Conservation (phyloP, 139 green algal species). For the Micromonas pusilla region DNA sequence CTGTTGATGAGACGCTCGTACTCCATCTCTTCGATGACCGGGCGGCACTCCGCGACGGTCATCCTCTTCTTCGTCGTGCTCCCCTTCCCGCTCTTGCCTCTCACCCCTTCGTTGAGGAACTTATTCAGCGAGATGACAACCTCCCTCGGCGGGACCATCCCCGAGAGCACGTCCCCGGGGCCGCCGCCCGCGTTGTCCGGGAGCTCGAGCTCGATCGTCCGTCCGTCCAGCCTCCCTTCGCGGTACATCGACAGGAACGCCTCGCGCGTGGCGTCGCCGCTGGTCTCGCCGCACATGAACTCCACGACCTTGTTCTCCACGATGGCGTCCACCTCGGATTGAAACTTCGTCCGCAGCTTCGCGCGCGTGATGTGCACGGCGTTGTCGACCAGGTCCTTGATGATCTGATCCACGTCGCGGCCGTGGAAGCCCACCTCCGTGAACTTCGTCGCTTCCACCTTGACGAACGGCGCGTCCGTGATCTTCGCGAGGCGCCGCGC, state of each 20-base stretch:
- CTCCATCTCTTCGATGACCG: constrained; percentile 69
- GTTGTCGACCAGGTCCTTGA: constrained; percentile 83
- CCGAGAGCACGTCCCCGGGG: background rate
- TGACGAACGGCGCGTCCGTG: constrained; percentile 89
- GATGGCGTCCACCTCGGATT: constrained; percentile 31
- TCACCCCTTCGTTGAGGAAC: constrained; percentile 31
- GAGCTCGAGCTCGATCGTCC: constrained; percentile 62
- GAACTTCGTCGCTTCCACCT: constrained; percentile 97
- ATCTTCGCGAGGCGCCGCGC: constrained; percentile 86
- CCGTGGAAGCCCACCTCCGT: constrained; percentile 97
- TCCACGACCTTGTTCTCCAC: constrained; percentile 62
- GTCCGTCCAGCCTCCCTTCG: constrained; percentile 58
- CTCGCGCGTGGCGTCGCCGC: constrained; percentile 25
- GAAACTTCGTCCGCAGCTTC: constrained; percentile 20
- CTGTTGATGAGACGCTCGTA: constrained; percentile 64
- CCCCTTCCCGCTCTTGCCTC: background rate
- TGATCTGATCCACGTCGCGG: constrained; percentile 91
- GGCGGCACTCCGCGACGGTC: constrained; percentile 59
- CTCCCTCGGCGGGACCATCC: constrained; percentile 36
- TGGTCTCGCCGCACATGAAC: constrained; percentile 42
- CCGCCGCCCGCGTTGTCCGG: constrained; percentile 28
- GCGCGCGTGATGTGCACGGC: background rate
- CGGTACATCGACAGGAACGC: constrained; percentile 47
- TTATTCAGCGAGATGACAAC: constrained; percentile 51
- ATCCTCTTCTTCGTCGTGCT: constrained; percentile 55